Conservation (phyloP, 2,329 filamentous ascomycete genomes). For the Paecilomyces sp. region DNA sequence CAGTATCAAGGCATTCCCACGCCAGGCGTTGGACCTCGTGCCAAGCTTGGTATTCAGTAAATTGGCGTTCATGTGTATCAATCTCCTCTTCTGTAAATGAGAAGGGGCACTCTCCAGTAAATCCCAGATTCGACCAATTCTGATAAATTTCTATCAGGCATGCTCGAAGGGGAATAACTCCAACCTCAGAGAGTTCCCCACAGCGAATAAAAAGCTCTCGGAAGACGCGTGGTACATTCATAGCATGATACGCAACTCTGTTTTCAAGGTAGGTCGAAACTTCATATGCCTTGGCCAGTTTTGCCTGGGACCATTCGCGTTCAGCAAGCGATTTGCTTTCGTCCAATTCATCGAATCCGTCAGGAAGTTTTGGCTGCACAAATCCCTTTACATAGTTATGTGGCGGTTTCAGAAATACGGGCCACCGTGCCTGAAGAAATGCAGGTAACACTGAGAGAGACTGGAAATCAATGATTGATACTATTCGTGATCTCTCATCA, state of each 20-base stretch:
- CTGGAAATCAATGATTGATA: slow-evolving; percentile 19
- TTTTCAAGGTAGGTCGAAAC: not conserved
- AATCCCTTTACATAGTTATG: not conserved
- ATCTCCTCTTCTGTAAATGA: not conserved
- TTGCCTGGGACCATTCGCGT: not conserved
- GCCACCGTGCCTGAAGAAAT: slow-evolving; percentile 21
- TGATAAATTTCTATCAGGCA: slow-evolving; percentile 12
- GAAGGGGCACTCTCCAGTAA: not conserved
- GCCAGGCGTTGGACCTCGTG: not conserved
- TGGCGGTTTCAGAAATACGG: slow-evolving; percentile 17
- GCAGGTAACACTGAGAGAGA: slow-evolving; percentile 16
- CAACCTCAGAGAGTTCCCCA: slow-evolving; percentile 19
- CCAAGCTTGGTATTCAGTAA: not conserved
- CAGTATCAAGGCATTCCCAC: not conserved
- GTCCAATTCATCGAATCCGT: too few species aligned
- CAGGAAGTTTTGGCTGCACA: not conserved
- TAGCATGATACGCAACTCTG: not conserved
- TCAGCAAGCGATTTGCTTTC: too few species aligned
- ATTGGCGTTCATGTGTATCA: not conserved
- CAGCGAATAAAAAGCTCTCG: slow-evolving; percentile 25
- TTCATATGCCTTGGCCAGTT: not conserved
- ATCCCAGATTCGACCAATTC: not conserved
- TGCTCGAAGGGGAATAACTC: slow-evolving; percentile 23
- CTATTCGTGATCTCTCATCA: slow-evolving; percentile 8
- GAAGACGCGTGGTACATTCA: slow-evolving; percentile 17